Percentiles rank a stretch among this genome's conserved stretches.
Conservation (phyloP, 768 basidiomycete genomes). For the Lanmaoa rubissima region DNA sequence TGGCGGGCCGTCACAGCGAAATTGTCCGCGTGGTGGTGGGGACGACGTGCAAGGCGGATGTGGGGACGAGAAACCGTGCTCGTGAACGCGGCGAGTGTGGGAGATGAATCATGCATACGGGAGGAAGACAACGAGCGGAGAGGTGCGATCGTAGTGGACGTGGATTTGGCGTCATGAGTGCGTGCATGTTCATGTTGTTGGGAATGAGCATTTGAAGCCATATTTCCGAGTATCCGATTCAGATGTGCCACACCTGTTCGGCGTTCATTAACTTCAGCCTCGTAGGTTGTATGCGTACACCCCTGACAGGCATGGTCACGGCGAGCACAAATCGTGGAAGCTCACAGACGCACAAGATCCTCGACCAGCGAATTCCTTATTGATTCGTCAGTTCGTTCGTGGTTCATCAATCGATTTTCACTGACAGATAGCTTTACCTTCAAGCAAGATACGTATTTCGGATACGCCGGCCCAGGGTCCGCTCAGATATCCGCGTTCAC, state of each 20-base stretch:
- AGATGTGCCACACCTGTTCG: too few relatives aligned
- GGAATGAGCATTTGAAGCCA: background rate
- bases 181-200: background rate
- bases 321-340: background rate
- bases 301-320: background rate
- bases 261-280: background rate
- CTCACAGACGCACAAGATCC: too few relatives aligned
- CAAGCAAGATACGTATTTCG: too few relatives aligned
- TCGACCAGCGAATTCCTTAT: too few relatives aligned
- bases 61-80: slow-evolving; percentile 25
- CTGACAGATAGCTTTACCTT: too few relatives aligned
- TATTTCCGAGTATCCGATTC: background rate
- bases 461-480: too few relatives aligned
- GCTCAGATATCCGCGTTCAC: too few relatives aligned
- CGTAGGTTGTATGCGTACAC: background rate
- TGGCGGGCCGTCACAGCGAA: slow-evolving; percentile 11
- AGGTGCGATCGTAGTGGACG: slow-evolving; percentile 32
- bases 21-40: slow-evolving; percentile 6
- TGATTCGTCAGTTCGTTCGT: too few relatives aligned
- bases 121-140: slow-evolving; percentile 20
- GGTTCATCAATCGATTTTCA: too few relatives aligned
- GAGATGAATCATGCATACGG: slow-evolving; percentile 17
- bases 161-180: slow-evolving; percentile 7
- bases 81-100: slow-evolving; percentile 32
- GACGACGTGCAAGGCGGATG: slow-evolving; percentile 4